Evolutionary conservation across 768 basidiomycete genomes (phyloP), one percentile per base, ranked within the genome.

Genomic region (Cystofilobasidium bisporidii): DNA sequence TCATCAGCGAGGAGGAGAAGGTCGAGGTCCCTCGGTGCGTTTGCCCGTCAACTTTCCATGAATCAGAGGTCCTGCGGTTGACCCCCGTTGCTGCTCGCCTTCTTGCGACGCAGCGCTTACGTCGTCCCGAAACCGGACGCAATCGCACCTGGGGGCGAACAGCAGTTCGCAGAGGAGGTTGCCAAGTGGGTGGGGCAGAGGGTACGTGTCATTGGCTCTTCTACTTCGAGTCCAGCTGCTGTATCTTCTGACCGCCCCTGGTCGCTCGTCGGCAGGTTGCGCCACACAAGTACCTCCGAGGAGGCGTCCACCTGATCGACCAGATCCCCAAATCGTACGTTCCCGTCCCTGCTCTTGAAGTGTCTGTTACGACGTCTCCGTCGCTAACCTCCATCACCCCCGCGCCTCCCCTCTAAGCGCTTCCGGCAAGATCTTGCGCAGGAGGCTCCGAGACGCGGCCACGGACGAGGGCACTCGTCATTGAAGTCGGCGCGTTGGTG

Each of bases 391-490:
- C n/a, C n/a, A n/a, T n/a, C n/a, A n/a, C n/a, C n/a, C n/a, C n/a
- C n/a, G n/a, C n/a, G n/a, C 22, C 18, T 32, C 20, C 33, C 33
- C 36, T 48, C 12, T 18, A 69, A 91, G 89, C 71, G 85, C 89
- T 38, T 83, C 89, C 63, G 91, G 91, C 3, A 93, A 94, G 78
- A 96, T 96, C 72, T 76, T 93, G 38, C 81, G 90, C 55, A 82
- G 87, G 30, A 83, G 90, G 70, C 79, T 93, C 50, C 82, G 88
- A 15, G 87, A 86, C 4, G 36, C 36, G 12, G 36, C 36, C 36
- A 36, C 5, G 36, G 12, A 12, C 36, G 36, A 36, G 36, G 36
- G n/a, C 45, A 9, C 45, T 17, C n/a, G n/a, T n/a, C n/a, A n/a
- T n/a, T n/a, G n/a, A n/a, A n/a, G n/a, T n/a, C n/a, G n/a, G n/a